Percentiles rank a stretch among this genome's conserved stretches.
Conservation (phyloP, 2,329 filamentous ascomycete genomes). For the Scopulariopsis brevicaulis region DNA sequence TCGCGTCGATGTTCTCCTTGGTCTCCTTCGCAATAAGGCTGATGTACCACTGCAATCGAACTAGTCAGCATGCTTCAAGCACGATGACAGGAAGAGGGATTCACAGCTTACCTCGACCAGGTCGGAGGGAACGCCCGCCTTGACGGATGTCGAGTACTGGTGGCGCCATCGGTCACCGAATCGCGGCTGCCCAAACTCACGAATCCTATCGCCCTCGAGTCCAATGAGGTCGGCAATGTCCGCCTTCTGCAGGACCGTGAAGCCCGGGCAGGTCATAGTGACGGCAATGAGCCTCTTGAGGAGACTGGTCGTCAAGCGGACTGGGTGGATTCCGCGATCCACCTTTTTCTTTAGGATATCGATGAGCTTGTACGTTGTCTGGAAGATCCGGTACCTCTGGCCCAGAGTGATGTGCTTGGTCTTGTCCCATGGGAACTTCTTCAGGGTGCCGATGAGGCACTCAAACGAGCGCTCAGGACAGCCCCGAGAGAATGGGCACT, state of each 20-base stretch:
- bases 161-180: conserved; percentile 37
- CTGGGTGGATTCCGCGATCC: conserved; percentile 21
- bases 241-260: conserved; percentile 50
- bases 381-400: conserved; percentile 42
- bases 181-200: conserved; percentile 33
- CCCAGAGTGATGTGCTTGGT: conserved; percentile 43
- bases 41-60: conserved; percentile 39
- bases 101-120: conserved; percentile 38
- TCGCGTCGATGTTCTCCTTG: conserved; percentile 21
- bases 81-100: neutral
- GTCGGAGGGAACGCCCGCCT: conserved; percentile 35
- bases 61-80: neutral
- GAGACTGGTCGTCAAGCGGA: conserved; percentile 40
- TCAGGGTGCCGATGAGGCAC: conserved; percentile 51
- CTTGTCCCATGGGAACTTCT: conserved; percentile 52
- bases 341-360: conserved; percentile 30
- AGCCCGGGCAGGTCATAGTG: conserved; percentile 46
- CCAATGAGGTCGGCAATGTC: conserved; percentile 34
- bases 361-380: conserved; percentile 37
- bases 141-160: conserved; percentile 38
- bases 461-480: conserved; percentile 56
- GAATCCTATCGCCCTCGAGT: conserved; percentile 20
- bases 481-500: conserved; percentile 49
- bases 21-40: conserved; percentile 42
- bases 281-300: conserved; percentile 38